A percentile compares a stretch with the other conserved stretches of the same genome.
Evolutionary conservation across 441 rosid genomes (phyloP).

Genomic region (Aleurites moluccanus): DNA sequence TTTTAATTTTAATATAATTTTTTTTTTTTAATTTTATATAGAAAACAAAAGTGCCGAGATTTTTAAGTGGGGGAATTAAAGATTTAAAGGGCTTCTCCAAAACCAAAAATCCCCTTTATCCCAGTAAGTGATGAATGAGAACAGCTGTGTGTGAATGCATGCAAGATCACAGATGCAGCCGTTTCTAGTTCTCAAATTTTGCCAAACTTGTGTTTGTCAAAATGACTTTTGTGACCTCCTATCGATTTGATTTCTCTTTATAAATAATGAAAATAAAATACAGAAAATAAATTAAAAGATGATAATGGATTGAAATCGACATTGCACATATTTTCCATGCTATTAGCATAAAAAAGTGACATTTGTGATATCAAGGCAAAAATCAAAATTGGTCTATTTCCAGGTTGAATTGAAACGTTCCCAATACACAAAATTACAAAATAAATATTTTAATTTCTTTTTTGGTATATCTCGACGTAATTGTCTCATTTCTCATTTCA

Average conservation of each 20-base stretch:
- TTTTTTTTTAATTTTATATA: too few species aligned
- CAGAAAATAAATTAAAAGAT: not conserved
- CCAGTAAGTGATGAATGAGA: conserved; percentile 7
- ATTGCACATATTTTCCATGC: conserved; percentile 10
- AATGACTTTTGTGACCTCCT: conserved; percentile 9
- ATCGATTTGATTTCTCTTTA: not conserved
- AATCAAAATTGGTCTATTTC: not conserved
- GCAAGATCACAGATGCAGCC: conserved; percentile 18
- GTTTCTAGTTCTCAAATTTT: conserved; percentile 15
- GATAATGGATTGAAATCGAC: conserved; percentile 6
- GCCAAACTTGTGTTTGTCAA: not conserved
- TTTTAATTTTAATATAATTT: too few species aligned
- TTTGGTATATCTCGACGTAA: too few species aligned
- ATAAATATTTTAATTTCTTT: too few species aligned
- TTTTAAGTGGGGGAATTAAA: too few species aligned
- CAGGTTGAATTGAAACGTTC: not conserved
- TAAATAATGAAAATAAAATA: not conserved
- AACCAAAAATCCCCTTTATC: conserved; percentile 9
- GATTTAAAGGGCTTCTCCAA: not conserved
- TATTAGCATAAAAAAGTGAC: not conserved
- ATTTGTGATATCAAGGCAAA: not conserved
- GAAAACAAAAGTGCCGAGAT: too few species aligned
- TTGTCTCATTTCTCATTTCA: too few species aligned
- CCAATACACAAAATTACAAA: not conserved
- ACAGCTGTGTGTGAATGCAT: conserved; percentile 28